Evolutionary conservation across 495 filamentous ascomycete species (phyloP).

Genomic region (Penicillium coffeae): DNA sequence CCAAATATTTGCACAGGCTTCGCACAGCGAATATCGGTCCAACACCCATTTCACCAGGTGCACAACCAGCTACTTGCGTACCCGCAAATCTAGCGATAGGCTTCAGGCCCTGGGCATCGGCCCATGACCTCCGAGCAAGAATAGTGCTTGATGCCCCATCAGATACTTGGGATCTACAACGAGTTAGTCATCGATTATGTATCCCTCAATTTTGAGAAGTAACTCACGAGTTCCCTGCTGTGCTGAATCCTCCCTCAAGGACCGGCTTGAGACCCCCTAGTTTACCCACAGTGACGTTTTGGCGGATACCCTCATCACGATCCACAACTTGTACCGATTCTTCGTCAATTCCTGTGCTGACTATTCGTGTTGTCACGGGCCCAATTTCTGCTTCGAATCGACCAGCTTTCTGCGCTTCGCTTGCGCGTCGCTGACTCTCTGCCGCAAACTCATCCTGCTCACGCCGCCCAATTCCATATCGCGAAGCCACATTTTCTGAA

Average conservation of each 20-base stretch:
- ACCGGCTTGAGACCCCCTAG: slow-evolving; percentile 80
- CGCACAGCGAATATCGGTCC: slow-evolving; percentile 84
- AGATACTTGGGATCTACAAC: slow-evolving; percentile 65
- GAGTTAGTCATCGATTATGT: too few relatives aligned
- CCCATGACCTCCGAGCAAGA: slow-evolving; percentile 78
- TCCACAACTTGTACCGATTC: slow-evolving; percentile 58
- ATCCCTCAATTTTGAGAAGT: not conserved
- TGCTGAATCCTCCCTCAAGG: slow-evolving; percentile 72
- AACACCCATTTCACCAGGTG: slow-evolving; percentile 90
- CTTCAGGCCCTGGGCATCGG: slow-evolving; percentile 64
- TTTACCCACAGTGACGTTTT: slow-evolving; percentile 59
- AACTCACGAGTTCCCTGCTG: slow-evolving; percentile 64
- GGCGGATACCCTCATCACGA: slow-evolving; percentile 78
- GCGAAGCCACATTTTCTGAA: slow-evolving; percentile 80
- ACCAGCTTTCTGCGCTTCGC: slow-evolving; percentile 62
- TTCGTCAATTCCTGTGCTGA: slow-evolving; percentile 55
- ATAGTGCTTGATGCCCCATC: slow-evolving; percentile 83
- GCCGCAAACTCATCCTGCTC: slow-evolving; percentile 85
- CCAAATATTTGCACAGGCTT: slow-evolving; percentile 63
- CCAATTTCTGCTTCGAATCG: slow-evolving; percentile 76
- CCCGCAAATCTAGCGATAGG: slow-evolving; percentile 70
- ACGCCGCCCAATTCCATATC: slow-evolving; percentile 68
- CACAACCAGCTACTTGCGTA: slow-evolving; percentile 68
- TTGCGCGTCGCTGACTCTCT: slow-evolving; percentile 65
- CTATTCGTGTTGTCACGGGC: slow-evolving; percentile 60